Evolutionary conservation across 2,329 filamentous ascomycete genomes (phyloP), one percentile per base, ranked within the genome.

Genomic region (Zasmidium citrigriseum): DNA sequence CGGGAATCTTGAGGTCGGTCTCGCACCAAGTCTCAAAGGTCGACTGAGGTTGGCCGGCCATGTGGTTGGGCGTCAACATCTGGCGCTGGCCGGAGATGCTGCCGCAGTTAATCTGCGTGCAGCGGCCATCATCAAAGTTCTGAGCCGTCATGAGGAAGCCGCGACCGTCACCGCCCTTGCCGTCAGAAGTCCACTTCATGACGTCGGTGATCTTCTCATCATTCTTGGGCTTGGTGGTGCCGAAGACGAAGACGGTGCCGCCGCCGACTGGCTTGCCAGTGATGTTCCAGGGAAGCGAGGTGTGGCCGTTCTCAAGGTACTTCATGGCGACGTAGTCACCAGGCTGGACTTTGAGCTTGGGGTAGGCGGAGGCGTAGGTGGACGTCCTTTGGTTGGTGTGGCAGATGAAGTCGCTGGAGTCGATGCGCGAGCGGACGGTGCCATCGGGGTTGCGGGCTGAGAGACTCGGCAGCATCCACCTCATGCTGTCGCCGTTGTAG

Each of bases 121-220:
- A 99, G 69, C 91, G 89, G 23, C 89, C 89, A 68, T 99, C 95
- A 68, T 98, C 95, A 73, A 87, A 99, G 78, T 89, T 86, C 66
- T 91, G 87, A 1, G 85, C 89, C 0, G 88, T 86, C 38, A 98
- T 78, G 12, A 98, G 86, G 45, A 81, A 80, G 27, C 95, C 95
- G 44, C 89, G 86, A 50, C 84, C 81, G 72, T 97, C 87, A 21
- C 93, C 93, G 20, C 93, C 92, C 4, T 83, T 89, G 60, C 93
- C 93, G 57, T 91, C 86, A 18, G 81, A 73, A 48, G 86, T 96
- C 95, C 95, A 98, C 52, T 88, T 80, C 64, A 96, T 86, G 29
- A 97, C 88, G 56, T 78, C 79, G 52, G 79, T 77, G 23, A 88
- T 75, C 55, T 77, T 86, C 69, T 91, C 86, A 52, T 83, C 77